A percentile compares a stretch with the other conserved stretches of the same genome.
Conservation (phyloP, 2,329 filamentous ascomycete species). For the Fusarium pininemorale region DNA sequence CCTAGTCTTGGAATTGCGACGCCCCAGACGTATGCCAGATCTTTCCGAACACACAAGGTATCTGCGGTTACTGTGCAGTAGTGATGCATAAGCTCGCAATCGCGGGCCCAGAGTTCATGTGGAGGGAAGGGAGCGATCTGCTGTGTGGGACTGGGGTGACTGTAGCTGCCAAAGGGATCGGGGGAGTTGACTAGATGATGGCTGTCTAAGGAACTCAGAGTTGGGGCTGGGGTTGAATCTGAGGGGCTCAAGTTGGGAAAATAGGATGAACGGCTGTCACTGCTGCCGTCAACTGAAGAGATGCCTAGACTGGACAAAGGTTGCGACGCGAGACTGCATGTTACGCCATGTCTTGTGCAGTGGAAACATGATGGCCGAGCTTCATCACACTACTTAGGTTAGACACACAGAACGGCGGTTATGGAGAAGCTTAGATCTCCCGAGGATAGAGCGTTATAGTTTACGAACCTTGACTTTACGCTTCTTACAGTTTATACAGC, state of each 20-base stretch:
- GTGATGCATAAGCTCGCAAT: slow-evolving; percentile 47
- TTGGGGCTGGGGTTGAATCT: slow-evolving; percentile 4
- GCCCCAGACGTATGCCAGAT: slow-evolving; percentile 42
- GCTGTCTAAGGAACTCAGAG: slow-evolving; percentile 3
- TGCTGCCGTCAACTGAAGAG: not conserved
- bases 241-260: slow-evolving; percentile 26
- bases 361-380: slow-evolving; percentile 44
- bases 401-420: not conserved
- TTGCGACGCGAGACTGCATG: slow-evolving; percentile 40
- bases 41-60: slow-evolving; percentile 34
- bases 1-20: slow-evolving; percentile 40
- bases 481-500: slow-evolving; percentile 46
- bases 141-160: slow-evolving; percentile 22
- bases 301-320: not conserved
- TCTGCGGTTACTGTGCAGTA: slow-evolving; percentile 41
- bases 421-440: not conserved
- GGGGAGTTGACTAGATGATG: slow-evolving; percentile 9
- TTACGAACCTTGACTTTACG: slow-evolving; percentile 47
- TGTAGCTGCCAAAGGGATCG: not conserved
- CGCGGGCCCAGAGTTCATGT: slow-evolving; percentile 33
- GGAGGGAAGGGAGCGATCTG: slow-evolving; percentile 38
- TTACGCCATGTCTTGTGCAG: slow-evolving; percentile 42
- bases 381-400: slow-evolving; percentile 41
- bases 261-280: not conserved
- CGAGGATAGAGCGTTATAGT: not conserved